Evolutionary conservation across 805 yeast species (phyloP), one percentile per base, ranked within the genome.

Genomic region (Dipodascopsis tothii): DNA sequence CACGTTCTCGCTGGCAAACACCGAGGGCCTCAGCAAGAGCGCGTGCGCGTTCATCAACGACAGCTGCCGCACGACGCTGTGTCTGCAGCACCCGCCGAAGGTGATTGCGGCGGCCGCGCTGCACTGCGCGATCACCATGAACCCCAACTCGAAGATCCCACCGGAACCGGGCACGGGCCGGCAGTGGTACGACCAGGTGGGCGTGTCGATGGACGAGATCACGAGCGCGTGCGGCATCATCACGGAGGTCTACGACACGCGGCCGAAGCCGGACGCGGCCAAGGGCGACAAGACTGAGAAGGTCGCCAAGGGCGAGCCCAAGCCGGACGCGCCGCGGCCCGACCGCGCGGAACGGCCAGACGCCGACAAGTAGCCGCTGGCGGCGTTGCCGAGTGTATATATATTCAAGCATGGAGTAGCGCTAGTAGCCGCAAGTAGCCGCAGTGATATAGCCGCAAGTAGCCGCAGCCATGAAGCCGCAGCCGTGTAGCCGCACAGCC

Each of bases 31-130:
- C 21, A 52, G 45, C 52, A 62, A 45, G 52, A 54, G 50, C 23
- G 66, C 64, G 35, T 62, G 60, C 68, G 61, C 52, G 36, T 68
- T 62, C 42, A 42, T 69, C 30, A 66, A 63, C 40, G 73, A 68
- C 46, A 58, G 66, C 17, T 63, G 63, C 39, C 57, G 67, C 20
- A 62, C 72, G 14, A 39, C 61, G 5, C 48, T 69, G 33, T 48
- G 64, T 37, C 50, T 67, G 37, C 49, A 58, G 18, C 56, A 56
- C 50, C 50, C 63, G 5, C 48, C 67, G 16, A 41, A 55, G 11
- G 52, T 54, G 19, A 49, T 69, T n/a, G 69, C 72, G 6, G 66
- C 63, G 3, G 63, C 64, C 0, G 64, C 71, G 17, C 41, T 66
- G 17, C 59, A 59, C 51, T 63, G 63, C 61, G 66, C 69, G 1